phyloP scores from a whole-genome alignment of 2,329 filamentous ascomycete species.

The Colletotrichum caudatum region DNA sequence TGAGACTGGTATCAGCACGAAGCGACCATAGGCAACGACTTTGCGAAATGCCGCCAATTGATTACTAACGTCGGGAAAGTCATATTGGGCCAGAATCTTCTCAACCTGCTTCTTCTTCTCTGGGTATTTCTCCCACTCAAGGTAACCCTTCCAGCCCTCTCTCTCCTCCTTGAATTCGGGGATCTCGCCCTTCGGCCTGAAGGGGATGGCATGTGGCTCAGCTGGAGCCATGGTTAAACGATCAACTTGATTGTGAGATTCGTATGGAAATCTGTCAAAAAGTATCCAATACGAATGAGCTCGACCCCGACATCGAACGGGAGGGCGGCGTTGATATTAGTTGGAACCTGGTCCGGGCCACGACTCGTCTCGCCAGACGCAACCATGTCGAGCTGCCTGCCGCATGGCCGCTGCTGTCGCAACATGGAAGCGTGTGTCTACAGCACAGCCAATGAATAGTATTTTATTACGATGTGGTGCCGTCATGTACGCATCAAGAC shows the following conservation, averaged over 20 bases:
- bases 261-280: not conserved
- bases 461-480: not conserved
- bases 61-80: constrained; percentile 45
- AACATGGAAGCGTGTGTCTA: not conserved
- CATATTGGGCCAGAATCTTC: constrained; percentile 56
- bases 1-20: constrained; percentile 42
- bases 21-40: not conserved
- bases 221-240: constrained; percentile 20
- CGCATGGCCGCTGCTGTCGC: not conserved
- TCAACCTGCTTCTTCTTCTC: constrained; percentile 73
- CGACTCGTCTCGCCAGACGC: not conserved
- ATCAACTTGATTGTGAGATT: not conserved
- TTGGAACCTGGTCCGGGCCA: not conserved
- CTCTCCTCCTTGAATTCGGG: constrained; percentile 30
- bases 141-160: constrained; percentile 57
- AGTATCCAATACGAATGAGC: not conserved
- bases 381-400: not conserved
- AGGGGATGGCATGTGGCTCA: constrained; percentile 23
- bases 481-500: constrained; percentile 24
- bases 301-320: not conserved
- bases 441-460: not conserved
- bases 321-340: not conserved
- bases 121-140: constrained; percentile 78
- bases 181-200: constrained; percentile 18
- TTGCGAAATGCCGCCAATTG: not conserved